Conservation (phyloP, 495 filamentous ascomycete species). For the Poronia punctata region DNA sequence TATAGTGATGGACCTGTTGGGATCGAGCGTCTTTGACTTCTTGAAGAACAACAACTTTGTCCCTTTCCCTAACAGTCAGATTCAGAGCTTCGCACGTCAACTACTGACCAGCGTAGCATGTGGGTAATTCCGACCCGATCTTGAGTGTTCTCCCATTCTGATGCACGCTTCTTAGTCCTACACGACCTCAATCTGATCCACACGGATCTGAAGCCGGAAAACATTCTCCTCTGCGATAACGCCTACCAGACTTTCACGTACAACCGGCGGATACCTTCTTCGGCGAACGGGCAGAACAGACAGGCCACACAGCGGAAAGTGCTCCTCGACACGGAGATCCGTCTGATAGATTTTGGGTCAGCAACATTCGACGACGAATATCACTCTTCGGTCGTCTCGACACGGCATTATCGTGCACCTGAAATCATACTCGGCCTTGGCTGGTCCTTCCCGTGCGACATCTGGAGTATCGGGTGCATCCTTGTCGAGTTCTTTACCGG, state of each 20-base stretch:
- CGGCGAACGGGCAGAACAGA: slow-evolving; percentile 67
- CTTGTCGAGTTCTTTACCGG: slow-evolving; percentile 98
- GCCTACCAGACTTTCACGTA: slow-evolving; percentile 95
- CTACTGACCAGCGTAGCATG: slow-evolving; percentile 97
- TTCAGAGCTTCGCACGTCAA: slow-evolving; percentile 92
- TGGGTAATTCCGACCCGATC: slow-evolving; percentile 41
- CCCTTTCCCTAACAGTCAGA: slow-evolving; percentile 98
- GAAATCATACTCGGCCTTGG: slow-evolving; percentile 96
- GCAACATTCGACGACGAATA: slow-evolving; percentile 98
- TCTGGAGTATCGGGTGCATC: slow-evolving; percentile 99
- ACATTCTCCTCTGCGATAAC: slow-evolving; percentile 88
- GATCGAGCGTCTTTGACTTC: slow-evolving; percentile 97
- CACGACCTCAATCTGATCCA: slow-evolving; percentile 98
- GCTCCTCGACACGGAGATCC: slow-evolving; percentile 89
- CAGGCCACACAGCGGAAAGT: slow-evolving; percentile 80
- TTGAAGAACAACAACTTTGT: slow-evolving; percentile 91
- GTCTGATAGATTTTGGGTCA: slow-evolving; percentile 95
- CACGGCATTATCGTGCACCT: slow-evolving; percentile 89
- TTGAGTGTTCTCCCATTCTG: slow-evolving; percentile 20
- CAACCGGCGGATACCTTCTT: slow-evolving; percentile 88
- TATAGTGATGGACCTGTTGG: slow-evolving; percentile 94
- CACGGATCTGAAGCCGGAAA: slow-evolving; percentile 96
- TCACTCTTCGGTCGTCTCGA: slow-evolving; percentile 94
- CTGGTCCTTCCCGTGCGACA: slow-evolving; percentile 96
- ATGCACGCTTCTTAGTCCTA: slow-evolving; percentile 54